Evolutionary conservation across 1,139 yeast species (phyloP).

Genomic region (Protomyces gravidus): DNA sequence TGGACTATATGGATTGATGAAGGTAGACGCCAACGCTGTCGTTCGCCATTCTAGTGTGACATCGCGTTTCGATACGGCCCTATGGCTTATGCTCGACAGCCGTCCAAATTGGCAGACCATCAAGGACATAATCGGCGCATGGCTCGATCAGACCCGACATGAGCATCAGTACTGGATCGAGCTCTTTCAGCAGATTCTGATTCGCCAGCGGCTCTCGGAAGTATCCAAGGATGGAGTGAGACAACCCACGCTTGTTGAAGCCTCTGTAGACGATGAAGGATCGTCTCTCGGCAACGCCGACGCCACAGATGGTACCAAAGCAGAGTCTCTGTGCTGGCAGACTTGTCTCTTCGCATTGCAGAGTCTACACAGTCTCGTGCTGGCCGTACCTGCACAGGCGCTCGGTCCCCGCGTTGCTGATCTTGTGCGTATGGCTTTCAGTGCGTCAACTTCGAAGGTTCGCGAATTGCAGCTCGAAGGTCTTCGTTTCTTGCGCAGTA

Average conservation of each 20-base stretch:
- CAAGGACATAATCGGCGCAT: slow-evolving; percentile 25
- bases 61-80: slow-evolving; percentile 37
- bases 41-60: slow-evolving; percentile 24
- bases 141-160: slow-evolving; percentile 22
- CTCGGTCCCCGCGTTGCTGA: slow-evolving; percentile 60
- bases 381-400: slow-evolving; percentile 39
- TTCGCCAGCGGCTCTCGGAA: slow-evolving; percentile 36
- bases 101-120: slow-evolving; percentile 35
- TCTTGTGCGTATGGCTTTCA: slow-evolving; percentile 72
- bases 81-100: slow-evolving; percentile 43
- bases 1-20: slow-evolving; percentile 42
- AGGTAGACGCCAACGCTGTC: slow-evolving; percentile 39
- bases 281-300: slow-evolving; percentile 44
- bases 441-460: slow-evolving; percentile 73
- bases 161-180: slow-evolving; percentile 40
- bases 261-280: slow-evolving; percentile 43
- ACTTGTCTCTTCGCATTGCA: slow-evolving; percentile 61
- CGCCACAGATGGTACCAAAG: slow-evolving; percentile 33
- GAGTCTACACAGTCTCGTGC: slow-evolving; percentile 53
- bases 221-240: slow-evolving; percentile 32
- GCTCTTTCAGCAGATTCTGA: slow-evolving; percentile 41
- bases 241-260: slow-evolving; percentile 44
- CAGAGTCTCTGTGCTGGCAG: slow-evolving; percentile 59
- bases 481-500: slow-evolving; percentile 59
- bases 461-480: slow-evolving; percentile 62